Conservation (phyloP, 305 asterid species). For the Fraxinus baroniana region DNA sequence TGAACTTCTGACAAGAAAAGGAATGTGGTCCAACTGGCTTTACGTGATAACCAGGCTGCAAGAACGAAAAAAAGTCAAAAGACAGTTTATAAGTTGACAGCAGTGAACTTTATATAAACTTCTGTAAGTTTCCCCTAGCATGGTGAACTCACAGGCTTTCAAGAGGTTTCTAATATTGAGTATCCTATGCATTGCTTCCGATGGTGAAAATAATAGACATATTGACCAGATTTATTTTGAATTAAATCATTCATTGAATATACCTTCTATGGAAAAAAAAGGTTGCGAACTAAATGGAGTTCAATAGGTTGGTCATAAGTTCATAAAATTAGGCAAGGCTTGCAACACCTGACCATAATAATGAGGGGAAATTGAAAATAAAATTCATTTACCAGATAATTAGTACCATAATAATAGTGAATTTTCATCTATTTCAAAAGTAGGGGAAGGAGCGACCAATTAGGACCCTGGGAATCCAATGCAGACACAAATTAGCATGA, state of each 20-base stretch:
- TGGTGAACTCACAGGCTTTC: conserved; percentile 4
- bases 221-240: background rate
- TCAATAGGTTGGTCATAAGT: background rate
- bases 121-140: background rate
- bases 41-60: conserved; percentile 90
- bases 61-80: conserved; percentile 31
- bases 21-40: conserved; percentile 67
- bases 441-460: background rate
- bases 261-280: conserved; percentile 4
- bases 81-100: conserved; percentile 15
- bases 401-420: conserved; percentile 7
- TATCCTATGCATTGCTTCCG: conserved; percentile 5
- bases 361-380: conserved; percentile 8
- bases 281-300: conserved; percentile 1
- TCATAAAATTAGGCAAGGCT: background rate
- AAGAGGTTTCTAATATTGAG: conserved; percentile 5
- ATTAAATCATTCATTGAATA: background rate
- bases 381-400: conserved; percentile 9
- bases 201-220: background rate
- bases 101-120: conserved; percentile 4
- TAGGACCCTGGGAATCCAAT: conserved; percentile 15
- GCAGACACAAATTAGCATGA: background rate
- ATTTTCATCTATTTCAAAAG: conserved; percentile 1
- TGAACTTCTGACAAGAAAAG: conserved; percentile 88
- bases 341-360: background rate